A percentile compares a stretch with the other conserved stretches of the same genome.
Evolutionary conservation across 2,329 filamentous ascomycete species (phyloP).

Genomic region (Sordariomycetes sp.): DNA sequence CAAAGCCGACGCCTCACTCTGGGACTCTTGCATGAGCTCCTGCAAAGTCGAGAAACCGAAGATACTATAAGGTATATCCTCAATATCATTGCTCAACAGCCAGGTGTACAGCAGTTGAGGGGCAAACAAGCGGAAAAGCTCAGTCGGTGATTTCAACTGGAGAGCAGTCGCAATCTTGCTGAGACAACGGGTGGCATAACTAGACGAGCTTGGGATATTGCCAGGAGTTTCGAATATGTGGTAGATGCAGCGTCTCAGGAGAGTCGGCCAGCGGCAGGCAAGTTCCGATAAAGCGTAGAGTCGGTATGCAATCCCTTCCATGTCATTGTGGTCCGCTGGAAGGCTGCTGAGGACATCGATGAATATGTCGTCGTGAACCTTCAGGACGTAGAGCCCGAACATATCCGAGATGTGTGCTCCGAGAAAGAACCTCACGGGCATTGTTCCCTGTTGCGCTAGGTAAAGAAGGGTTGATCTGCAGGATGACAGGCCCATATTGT

Average conservation of each 20-base stretch:
- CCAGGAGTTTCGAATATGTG: constrained; percentile 88
- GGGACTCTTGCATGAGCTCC: constrained; percentile 56
- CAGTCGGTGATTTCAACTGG: constrained; percentile 48
- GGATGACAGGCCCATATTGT: constrained; percentile 40
- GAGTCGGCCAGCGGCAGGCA: constrained; percentile 72
- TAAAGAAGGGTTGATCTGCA: constrained; percentile 60
- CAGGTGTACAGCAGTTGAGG: constrained; percentile 86
- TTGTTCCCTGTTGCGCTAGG: constrained; percentile 52
- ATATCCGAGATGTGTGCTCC: constrained; percentile 56
- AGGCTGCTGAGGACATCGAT: constrained; percentile 70
- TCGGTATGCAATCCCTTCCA: constrained; percentile 76
- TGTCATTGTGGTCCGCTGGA: constrained; percentile 56
- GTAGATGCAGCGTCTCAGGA: constrained; percentile 78
- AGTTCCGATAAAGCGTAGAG: constrained; percentile 64
- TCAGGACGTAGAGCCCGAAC: constrained; percentile 72
- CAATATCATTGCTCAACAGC: constrained; percentile 54
- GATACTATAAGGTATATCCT: constrained; percentile 69
- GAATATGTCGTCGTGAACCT: constrained; percentile 72
- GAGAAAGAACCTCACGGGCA: constrained; percentile 65
- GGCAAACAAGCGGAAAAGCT: constrained; percentile 73
- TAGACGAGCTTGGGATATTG: constrained; percentile 47
- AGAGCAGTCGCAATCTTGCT: constrained; percentile 51
- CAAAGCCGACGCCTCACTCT: constrained; percentile 67
- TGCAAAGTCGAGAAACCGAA: constrained; percentile 64
- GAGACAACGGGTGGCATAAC: constrained; percentile 64